phyloP scores from a whole-genome alignment of 2,329 filamentous ascomycete species.

The Ambrosiella beaveri region DNA sequence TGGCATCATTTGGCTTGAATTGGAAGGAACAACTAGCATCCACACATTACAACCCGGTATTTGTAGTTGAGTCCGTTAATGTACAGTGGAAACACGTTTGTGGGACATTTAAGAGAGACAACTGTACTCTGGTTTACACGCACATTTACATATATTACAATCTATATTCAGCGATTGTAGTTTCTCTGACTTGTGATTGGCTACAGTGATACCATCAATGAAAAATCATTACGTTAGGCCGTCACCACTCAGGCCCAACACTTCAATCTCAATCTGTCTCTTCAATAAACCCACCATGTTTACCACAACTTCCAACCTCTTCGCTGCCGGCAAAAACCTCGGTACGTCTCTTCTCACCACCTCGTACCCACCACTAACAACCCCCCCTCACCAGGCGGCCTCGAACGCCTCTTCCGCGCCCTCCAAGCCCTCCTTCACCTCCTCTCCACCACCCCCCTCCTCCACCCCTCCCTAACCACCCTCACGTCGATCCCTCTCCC shows the following conservation, averaged over 20 bases:
- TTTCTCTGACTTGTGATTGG: neutral
- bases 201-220: neutral
- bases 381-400: slow-evolving; percentile 29
- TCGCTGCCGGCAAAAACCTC: slow-evolving; percentile 30
- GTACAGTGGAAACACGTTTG: too few relatives aligned
- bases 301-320: slow-evolving; percentile 11
- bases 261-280: neutral
- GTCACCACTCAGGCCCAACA: neutral
- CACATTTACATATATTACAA: too few relatives aligned
- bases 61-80: too few relatives aligned
- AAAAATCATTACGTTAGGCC: neutral
- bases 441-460: slow-evolving; percentile 26
- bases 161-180: too few relatives aligned
- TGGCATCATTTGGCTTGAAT: neutral
- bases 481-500: slow-evolving; percentile 16
- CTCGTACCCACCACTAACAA: slow-evolving; percentile 29
- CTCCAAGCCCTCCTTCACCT: slow-evolving; percentile 36
- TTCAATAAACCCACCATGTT: slow-evolving; percentile 6
- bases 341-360: slow-evolving; percentile 20
- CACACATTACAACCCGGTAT: neutral
- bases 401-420: slow-evolving; percentile 43
- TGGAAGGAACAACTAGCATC: neutral
- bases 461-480: slow-evolving; percentile 20
- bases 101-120: too few relatives aligned
- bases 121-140: too few relatives aligned